Evolutionary conservation across 768 basidiomycete species (phyloP), one percentile per base, ranked within the genome.

Genomic region (Tremella mesenterica): DNA sequence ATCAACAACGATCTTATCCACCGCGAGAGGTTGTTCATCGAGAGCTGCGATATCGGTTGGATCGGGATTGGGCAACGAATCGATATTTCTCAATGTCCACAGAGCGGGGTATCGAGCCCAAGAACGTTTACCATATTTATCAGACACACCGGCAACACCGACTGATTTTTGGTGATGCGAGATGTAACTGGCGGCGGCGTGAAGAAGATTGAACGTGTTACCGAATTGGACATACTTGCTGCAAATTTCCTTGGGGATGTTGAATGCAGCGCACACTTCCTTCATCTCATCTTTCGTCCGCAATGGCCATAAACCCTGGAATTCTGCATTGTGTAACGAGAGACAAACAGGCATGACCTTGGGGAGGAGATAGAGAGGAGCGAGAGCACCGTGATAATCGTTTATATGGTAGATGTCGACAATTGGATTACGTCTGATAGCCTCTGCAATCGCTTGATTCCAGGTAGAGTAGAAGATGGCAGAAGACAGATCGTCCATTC

Each of bases 201-300:
- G 91, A 23, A 95, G 79, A 65, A 95, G 76, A 73, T 95, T 95
- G 78, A 95, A 95, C 9, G 91, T 95, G 78, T 95, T 95, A 57
- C 91, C 91, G 72, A 95, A 95, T 74, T 95, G 91, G 39, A 95
- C 88, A 68, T 95, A 95, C 64, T 92, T 92, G 48, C 85, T 88
- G 77, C 91, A 95, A 67, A 88, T 80, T 67, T 92, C 90, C 75
- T 93, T 93, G 78, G 86, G 86, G 73, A 95, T 87, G 74, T 93
- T 93, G 80, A 95, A 95, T 2, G 91, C 91, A 2, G 91, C 92
- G 72, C 91, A 95, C 44, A 95, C 91, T 73, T 95, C 91, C 77
- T 89, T 92, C 89, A 92, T 91, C 73, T 95, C 91, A 69, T 92
- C 90, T 77, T 93, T 93, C 31, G 91, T 95, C 43, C 91, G 85